These are phyloP conservation scores for Pestalotiopsis sp. DNA, from an alignment of 2,329 filamentous ascomycete genomes.

Conservation along the genomic window DNA sequence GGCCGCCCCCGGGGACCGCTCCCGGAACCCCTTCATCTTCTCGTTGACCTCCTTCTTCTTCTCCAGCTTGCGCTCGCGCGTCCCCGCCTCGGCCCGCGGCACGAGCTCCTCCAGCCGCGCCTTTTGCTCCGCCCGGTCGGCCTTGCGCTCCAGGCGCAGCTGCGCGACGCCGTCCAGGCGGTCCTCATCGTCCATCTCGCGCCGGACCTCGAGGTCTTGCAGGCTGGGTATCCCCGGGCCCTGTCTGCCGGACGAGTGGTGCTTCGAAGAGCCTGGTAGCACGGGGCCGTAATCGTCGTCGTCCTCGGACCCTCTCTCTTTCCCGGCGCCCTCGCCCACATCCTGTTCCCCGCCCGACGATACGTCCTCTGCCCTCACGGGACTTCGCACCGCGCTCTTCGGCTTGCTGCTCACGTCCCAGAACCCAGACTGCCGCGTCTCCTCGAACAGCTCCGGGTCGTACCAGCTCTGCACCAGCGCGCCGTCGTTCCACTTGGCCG, in stretches of 20 bases:
- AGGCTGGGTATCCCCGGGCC: constrained; percentile 69
- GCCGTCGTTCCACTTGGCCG: constrained; percentile 87
- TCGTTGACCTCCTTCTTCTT: constrained; percentile 75
- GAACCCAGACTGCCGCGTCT: constrained; percentile 9
- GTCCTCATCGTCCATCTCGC: constrained; percentile 51
- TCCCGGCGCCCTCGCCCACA: background rate
- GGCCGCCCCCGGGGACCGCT: constrained; percentile 62
- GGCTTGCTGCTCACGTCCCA: background rate
- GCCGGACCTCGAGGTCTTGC: constrained; percentile 69
- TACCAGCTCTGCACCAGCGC: constrained; percentile 93
- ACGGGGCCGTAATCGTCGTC: constrained; percentile 54
- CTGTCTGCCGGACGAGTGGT: constrained; percentile 18
- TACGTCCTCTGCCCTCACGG: background rate
- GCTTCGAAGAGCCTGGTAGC: constrained; percentile 27
- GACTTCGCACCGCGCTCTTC: background rate
- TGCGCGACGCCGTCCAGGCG: constrained; percentile 46
- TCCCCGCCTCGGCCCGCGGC: constrained; percentile 80
- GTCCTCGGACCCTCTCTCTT: constrained; percentile 23
- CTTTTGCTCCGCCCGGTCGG: constrained; percentile 66
- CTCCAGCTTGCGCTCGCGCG: constrained; percentile 80
- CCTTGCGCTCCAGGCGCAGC: constrained; percentile 61
- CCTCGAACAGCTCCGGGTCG: constrained; percentile 68
- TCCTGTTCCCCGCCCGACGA: background rate
- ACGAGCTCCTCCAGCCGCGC: constrained; percentile 77
- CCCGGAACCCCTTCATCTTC: constrained; percentile 71